phyloP scores from a whole-genome alignment of 2,329 filamentous ascomycete genomes.

The Microdochium nivale region DNA sequence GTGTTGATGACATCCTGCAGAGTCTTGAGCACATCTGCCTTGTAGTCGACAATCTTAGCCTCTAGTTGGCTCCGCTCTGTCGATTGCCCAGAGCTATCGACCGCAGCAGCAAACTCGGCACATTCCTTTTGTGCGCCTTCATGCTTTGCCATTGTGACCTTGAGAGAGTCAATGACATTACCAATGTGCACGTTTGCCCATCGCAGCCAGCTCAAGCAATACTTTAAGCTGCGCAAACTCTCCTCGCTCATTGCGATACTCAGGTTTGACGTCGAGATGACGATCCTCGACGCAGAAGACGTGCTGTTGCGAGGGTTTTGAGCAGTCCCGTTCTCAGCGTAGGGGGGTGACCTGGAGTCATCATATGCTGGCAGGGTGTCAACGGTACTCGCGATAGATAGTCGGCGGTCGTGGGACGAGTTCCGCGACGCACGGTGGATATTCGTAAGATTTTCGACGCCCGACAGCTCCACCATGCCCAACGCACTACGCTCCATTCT shows the following conservation, averaged over 20 bases:
- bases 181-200: conserved; percentile 78
- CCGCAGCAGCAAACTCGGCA: conserved; percentile 12
- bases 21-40: conserved; percentile 65
- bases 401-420: conserved; percentile 34
- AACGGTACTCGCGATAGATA: conserved; percentile 57
- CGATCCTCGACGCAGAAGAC: conserved; percentile 62
- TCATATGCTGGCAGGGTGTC: conserved; percentile 82
- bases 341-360: conserved; percentile 65
- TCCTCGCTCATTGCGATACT: conserved; percentile 88
- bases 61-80: conserved; percentile 36
- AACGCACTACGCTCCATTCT: conserved; percentile 32
- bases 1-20: conserved; percentile 75
- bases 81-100: conserved; percentile 12
- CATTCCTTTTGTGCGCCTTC: conserved; percentile 39
- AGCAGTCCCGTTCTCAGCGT: conserved; percentile 49
- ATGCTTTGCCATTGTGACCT: conserved; percentile 71
- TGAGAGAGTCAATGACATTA: conserved; percentile 65
- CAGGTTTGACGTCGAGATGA: conserved; percentile 84
- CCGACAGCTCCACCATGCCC: conserved; percentile 8
- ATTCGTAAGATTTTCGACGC: not conserved
- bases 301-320: conserved; percentile 18
- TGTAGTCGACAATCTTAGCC: conserved; percentile 58
- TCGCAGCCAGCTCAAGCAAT: conserved; percentile 71
- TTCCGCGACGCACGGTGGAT: conserved; percentile 4
- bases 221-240: conserved; percentile 74